Conservation (phyloP, 306 rosid species). For the Castanospermum australe region DNA sequence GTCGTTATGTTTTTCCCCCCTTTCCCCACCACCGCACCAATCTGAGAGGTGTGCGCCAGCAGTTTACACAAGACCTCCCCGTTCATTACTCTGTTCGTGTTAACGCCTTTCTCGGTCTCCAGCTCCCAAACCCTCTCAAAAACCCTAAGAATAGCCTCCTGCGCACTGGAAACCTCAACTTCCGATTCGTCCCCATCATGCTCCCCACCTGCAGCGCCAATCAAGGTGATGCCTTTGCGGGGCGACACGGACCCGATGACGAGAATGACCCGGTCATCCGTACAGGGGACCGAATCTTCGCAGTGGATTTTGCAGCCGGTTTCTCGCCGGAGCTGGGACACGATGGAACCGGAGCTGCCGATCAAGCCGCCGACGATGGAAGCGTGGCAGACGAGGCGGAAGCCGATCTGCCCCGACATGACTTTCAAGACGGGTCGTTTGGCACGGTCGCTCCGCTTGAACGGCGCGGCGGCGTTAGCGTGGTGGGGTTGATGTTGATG, state of each 20-base stretch:
- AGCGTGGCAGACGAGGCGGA: conserved; percentile 49
- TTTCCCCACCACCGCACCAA: conserved; percentile 60
- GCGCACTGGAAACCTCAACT: conserved; percentile 48
- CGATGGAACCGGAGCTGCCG: conserved; percentile 45
- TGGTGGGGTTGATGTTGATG: background rate
- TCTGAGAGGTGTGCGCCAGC: conserved; percentile 54
- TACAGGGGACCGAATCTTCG: conserved; percentile 26
- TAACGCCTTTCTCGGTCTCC: conserved; percentile 29
- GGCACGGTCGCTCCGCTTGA: conserved; percentile 23
- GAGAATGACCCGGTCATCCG: conserved; percentile 41
- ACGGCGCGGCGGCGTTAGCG: background rate
- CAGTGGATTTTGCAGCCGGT: conserved; percentile 55
- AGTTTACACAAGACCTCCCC: conserved; percentile 44
- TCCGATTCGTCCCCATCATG: conserved; percentile 18
- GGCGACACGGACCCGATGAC: conserved; percentile 43
- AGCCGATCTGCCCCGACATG: conserved; percentile 46
- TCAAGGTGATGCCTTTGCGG: conserved; percentile 17
- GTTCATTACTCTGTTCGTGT: background rate
- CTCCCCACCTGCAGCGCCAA: background rate
- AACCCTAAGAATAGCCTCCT: conserved; percentile 60
- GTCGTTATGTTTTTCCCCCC: conserved; percentile 54
- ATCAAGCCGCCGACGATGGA: conserved; percentile 48
- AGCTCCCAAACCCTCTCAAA: conserved; percentile 56
- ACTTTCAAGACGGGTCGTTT: conserved; percentile 34
- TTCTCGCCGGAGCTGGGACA: conserved; percentile 56